Base-by-base conservation (phyloP, 768 basidiomycete genomes). In the Vararia minispora region DNA sequence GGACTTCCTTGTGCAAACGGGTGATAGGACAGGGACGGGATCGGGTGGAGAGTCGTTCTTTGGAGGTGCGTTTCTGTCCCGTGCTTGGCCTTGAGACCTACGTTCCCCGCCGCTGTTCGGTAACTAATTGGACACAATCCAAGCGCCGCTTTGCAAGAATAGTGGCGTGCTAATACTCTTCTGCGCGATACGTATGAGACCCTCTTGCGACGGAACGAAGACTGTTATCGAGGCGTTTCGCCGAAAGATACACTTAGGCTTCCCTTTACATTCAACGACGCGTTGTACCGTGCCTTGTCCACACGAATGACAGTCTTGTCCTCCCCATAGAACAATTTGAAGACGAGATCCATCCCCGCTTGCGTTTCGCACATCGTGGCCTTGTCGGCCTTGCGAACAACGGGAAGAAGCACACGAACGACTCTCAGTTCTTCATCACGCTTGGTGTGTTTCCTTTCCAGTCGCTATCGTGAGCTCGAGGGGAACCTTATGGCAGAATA, bases 361-460 rank as follows among this genome's bases (percentile, higher is more conserved):
- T 99, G 43, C 79, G 86, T 27, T 97, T 85, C 57, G 62, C 76
- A 1, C 84, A 98, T 52, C 82, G 95, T 37, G 95, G 95, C 1
- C 58, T 98, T 2, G 79, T 99, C 1, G 95, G 71, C 1, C 92
- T 95, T 87, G 95, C 95, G 4, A 95, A 95, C 51, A 79, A 72
- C 41, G 89, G 90, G 8, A 68, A 69, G 21, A 87, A 84, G 58
- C 72, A 92, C 53, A 77, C 86, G 3, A 99, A 99, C 48, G 83
- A 87, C 38, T 94, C 89, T 0, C 94, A 98, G 57, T 98, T 90
- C 61, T 82, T 97, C 55, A 79, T 98, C 35, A 98, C 95, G 0
- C 75, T 98, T 0, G 84, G 90, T 88, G 46, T 35, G 57, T 52
- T 10, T 12, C 13, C 2, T 5, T n/a, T 17, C 18, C 22, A 5